Percentiles rank a stretch among this genome's conserved stretches.
Evolutionary conservation across 768 basidiomycete species (phyloP).

Genomic region (Pleurotus citrinopileatus): DNA sequence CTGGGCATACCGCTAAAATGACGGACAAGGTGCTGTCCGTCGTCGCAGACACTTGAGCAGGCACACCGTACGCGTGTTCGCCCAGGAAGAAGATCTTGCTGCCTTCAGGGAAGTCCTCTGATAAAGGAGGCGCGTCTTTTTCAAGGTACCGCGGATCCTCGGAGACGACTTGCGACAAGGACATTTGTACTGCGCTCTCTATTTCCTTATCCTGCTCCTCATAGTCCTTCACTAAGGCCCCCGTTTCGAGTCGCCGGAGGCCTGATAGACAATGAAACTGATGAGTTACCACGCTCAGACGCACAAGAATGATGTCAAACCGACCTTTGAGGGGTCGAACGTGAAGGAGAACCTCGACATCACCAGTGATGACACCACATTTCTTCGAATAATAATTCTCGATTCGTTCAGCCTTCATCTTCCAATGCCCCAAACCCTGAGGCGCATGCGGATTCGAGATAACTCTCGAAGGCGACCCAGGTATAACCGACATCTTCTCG

Average conservation of each 20-base stretch:
- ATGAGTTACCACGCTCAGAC: too few relatives aligned
- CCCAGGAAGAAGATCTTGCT: conserved; percentile 96
- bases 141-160: conserved; percentile 91
- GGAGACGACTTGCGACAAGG: conserved; percentile 72
- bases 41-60: conserved; percentile 82
- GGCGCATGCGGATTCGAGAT: conserved; percentile 72
- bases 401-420: conserved; percentile 74
- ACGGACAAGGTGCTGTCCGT: conserved; percentile 72
- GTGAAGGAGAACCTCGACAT: conserved; percentile 79
- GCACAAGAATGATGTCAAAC: too few relatives aligned
- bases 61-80: conserved; percentile 92
- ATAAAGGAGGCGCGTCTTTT: conserved; percentile 73
- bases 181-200: conserved; percentile 87
- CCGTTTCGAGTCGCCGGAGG: conserved; percentile 83
- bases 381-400: conserved; percentile 88
- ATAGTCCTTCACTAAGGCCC: conserved; percentile 94
- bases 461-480: conserved; percentile 49
- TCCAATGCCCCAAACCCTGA: conserved; percentile 73
- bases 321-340: conserved; percentile 93
- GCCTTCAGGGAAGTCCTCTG: conserved; percentile 87
- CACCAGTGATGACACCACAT: conserved; percentile 81
- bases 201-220: conserved; percentile 78
- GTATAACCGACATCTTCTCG: conserved; percentile 61
- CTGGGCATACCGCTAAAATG: conserved; percentile 69
- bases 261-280: conserved; percentile 34